Percentiles rank a stretch among this genome's conserved stretches.
Evolutionary conservation across 768 basidiomycete species (phyloP).

Genomic region (Sistotremastrum niveocremeum): DNA sequence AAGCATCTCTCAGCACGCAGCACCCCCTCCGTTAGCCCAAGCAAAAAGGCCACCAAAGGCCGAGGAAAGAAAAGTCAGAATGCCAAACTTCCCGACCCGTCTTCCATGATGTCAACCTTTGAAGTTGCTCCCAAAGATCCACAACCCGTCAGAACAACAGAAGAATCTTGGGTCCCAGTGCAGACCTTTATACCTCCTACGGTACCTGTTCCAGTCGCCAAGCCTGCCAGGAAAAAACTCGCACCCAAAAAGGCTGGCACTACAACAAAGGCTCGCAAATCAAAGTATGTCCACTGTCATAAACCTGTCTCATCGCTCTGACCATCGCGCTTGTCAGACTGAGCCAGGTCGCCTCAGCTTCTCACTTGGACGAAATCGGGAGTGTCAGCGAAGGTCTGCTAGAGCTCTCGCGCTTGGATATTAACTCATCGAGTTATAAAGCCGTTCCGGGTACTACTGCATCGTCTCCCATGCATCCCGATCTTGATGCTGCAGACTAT

Average conservation of each 20-base stretch:
- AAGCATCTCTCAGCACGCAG: no score
- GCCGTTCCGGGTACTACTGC: slow-evolving; percentile 59
- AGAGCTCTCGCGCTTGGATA: not conserved
- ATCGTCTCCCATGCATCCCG: slow-evolving; percentile 50
- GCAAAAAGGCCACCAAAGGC: not conserved
- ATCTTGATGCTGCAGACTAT: slow-evolving; percentile 14
- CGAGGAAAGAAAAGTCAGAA: slow-evolving; percentile 1
- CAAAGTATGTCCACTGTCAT: slow-evolving; percentile 14
- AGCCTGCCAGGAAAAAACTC: slow-evolving; percentile 13
- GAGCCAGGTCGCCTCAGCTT: slow-evolving; percentile 15
- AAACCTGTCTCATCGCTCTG: not conserved
- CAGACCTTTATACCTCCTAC: not conserved
- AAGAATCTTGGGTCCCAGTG: not conserved
- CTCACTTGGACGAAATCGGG: slow-evolving; percentile 35
- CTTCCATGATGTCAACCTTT: slow-evolving; percentile 7
- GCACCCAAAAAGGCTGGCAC: slow-evolving; percentile 12
- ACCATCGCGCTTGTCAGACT: slow-evolving; percentile 16
- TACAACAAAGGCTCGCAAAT: slow-evolving; percentile 18
- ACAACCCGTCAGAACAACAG: not conserved
- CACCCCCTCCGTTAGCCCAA: not conserved
- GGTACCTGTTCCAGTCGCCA: slow-evolving; percentile 1
- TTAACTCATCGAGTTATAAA: slow-evolving; percentile 8
- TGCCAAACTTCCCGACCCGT: slow-evolving; percentile 3
- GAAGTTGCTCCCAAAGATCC: not conserved
- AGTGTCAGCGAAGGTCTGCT: slow-evolving; percentile 49